Evolutionary conservation across 2,329 filamentous ascomycete species (phyloP), one percentile per base, ranked within the genome.

Genomic region (Cryphonectria parasitica): DNA sequence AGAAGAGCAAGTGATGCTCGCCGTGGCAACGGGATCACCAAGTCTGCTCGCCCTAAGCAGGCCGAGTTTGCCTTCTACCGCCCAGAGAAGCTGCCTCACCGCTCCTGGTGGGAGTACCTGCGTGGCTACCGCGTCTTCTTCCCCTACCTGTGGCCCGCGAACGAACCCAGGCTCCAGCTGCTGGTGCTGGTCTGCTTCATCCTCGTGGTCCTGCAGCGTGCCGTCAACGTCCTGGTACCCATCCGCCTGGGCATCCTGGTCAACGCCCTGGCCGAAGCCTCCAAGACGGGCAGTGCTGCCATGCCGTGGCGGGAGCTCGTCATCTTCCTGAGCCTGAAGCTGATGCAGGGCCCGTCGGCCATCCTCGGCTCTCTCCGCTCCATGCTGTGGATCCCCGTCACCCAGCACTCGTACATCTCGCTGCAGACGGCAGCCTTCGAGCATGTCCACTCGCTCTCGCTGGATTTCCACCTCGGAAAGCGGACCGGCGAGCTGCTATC

Each of bases 391-490:
- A 96, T 99, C 66, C 95, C 96, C 0, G 94, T 99, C 70, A 94
- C 95, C 49, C 96, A 99, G 80, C 97, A 98, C 80, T 97, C 95
- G 0, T 99, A 98, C 81, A 91, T 94, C 77, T 94, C 96, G 74
- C 87, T 99, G 71, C 97, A 95, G 7, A 96, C 96, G 1, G 95
- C 96, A 22, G 94, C 95, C 15, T 99, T 99, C 78, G 95, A 98
- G 82, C 96, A 99, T 79, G 96, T 99, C 31, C 96, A 99, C 80
- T 91, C 92, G 66, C 89, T 99, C 45, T 98, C 95, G 80, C 87
- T 98, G 74, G 96, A 98, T 79, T 99, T 99, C 77, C 96, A 99
- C 78, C 88, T 98, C 3, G 94, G 94, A 67, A 99, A 99, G 82
- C 93, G 95, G 77, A 99, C 96, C 0, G 96, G 96, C 73, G 96